Evolutionary conservation across 495 filamentous ascomycete species (phyloP).

Genomic region (Emericellopsis terricola): DNA sequence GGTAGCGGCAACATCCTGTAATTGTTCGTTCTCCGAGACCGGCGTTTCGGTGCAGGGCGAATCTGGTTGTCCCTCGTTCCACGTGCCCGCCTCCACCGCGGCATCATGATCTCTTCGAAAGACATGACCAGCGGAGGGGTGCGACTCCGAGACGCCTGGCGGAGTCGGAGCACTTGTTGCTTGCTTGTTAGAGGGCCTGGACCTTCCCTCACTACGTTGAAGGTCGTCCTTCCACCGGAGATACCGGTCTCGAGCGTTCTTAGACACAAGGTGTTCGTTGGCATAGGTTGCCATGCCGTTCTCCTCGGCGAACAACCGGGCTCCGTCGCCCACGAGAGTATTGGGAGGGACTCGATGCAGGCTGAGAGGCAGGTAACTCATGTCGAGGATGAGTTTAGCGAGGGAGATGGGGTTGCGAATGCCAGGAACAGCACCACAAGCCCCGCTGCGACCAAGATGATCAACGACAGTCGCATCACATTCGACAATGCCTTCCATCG

Average conservation of each 20-base stretch:
- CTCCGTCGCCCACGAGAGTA: constrained; percentile 69
- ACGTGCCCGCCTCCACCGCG: constrained; percentile 34
- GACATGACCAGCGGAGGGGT: too few relatives aligned
- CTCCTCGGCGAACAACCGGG: constrained; percentile 66
- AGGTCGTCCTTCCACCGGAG: constrained; percentile 62
- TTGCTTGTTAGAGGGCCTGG: too few relatives aligned
- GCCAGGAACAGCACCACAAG: constrained; percentile 71
- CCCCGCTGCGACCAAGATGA: constrained; percentile 77
- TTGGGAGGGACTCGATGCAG: constrained; percentile 84
- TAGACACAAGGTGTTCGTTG: constrained; percentile 57
- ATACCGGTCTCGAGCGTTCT: constrained; percentile 55
- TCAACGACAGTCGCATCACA: constrained; percentile 89
- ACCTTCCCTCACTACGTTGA: too few relatives aligned
- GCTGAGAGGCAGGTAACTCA: constrained; percentile 50
- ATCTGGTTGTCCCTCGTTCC: constrained; percentile 41
- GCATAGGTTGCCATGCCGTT: constrained; percentile 50
- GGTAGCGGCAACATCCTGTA: too few relatives aligned
- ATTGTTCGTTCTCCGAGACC: too few relatives aligned
- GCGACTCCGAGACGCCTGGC: too few relatives aligned
- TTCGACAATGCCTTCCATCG: constrained; percentile 76
- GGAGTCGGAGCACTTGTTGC: too few relatives aligned
- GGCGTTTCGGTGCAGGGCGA: constrained; percentile 22
- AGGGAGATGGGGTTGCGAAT: constrained; percentile 83
- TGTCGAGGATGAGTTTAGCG: constrained; percentile 65
- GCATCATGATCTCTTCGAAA: constrained; percentile 26